A percentile compares a stretch with the other conserved stretches of the same genome.
phyloP scores from a whole-genome alignment of 371 early-diverging fungal genomes.

The Rhizopus arrhizus region DNA sequence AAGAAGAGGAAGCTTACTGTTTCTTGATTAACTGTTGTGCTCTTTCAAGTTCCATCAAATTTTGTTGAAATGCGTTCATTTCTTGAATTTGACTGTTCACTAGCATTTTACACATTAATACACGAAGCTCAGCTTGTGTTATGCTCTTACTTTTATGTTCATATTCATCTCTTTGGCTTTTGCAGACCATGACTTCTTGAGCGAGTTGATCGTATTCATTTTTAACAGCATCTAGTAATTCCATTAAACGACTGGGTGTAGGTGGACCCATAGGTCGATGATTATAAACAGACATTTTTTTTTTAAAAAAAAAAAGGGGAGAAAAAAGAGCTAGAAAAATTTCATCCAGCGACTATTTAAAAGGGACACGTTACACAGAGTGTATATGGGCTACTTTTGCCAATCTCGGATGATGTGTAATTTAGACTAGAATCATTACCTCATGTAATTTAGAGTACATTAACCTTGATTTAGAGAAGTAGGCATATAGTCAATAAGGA shows the following conservation, averaged over 20 bases:
- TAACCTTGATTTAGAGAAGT: too few relatives aligned
- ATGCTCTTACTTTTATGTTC: conserved; percentile 76
- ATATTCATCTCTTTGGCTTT: conserved; percentile 83
- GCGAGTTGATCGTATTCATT: conserved; percentile 79
- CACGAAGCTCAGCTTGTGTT: background rate
- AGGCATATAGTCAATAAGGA: too few relatives aligned
- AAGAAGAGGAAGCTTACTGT: conserved; percentile 47
- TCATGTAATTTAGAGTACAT: too few relatives aligned
- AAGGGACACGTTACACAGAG: too few relatives aligned
- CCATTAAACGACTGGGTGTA: conserved; percentile 65
- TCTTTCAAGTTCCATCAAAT: conserved; percentile 78
- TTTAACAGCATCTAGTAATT: conserved; percentile 83
- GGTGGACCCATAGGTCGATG: conserved; percentile 82
- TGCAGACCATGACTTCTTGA: conserved; percentile 75
- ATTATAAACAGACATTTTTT: conserved; percentile 66
- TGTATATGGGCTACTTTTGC: too few relatives aligned
- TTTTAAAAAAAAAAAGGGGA: background rate
- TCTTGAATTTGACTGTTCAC: conserved; percentile 79
- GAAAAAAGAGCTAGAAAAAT: background rate
- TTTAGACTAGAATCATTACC: too few relatives aligned
- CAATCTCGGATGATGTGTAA: too few relatives aligned
- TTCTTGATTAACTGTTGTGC: conserved; percentile 75
- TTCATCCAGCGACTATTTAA: background rate
- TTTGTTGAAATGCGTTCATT: conserved; percentile 76
- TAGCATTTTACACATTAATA: conserved; percentile 15